Evolutionary conservation across 441 rosid genomes (phyloP).

Genomic region (Syzygium syzygioides): DNA sequence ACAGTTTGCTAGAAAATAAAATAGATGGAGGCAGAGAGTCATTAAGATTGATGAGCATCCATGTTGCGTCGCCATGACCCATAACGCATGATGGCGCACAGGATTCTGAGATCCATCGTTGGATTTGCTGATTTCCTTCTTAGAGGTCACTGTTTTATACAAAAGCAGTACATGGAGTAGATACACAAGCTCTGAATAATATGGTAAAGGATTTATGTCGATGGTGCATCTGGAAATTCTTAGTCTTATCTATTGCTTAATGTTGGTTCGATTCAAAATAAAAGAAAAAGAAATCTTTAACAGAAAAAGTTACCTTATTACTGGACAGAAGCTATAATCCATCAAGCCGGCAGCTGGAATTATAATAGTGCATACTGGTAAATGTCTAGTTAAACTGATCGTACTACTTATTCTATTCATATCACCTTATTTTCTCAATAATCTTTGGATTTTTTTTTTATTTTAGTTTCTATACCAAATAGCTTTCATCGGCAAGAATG

Average conservation of each 20-base stretch:
- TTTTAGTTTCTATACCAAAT: not conserved
- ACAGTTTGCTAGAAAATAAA: not conserved
- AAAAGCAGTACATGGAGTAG: slow-evolving; percentile 37
- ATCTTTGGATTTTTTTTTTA: not conserved
- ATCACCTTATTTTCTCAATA: not conserved
- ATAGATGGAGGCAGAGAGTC: not conserved
- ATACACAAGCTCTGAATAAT: slow-evolving; percentile 46
- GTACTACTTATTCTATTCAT: not conserved
- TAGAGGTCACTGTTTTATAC: slow-evolving; percentile 30
- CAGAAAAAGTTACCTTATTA: not conserved
- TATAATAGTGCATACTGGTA: not conserved
- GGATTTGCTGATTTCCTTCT: slow-evolving; percentile 59
- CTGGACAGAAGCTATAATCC: not conserved
- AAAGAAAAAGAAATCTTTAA: not conserved
- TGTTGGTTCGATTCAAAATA: not conserved
- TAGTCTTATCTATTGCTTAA: not conserved
- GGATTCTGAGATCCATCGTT: slow-evolving; percentile 67
- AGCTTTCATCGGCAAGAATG: not conserved
- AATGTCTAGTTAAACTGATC: not conserved
- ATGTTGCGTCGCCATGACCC: slow-evolving; percentile 72
- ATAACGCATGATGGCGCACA: slow-evolving; percentile 86
- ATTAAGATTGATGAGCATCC: slow-evolving; percentile 73
- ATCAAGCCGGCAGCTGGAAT: not conserved
- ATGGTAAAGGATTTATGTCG: slow-evolving; percentile 32
- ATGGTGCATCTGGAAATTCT: not conserved